Evolutionary conservation across 2,329 filamentous ascomycete species (phyloP).

Genomic region (Trichoderma arundinaceum): DNA sequence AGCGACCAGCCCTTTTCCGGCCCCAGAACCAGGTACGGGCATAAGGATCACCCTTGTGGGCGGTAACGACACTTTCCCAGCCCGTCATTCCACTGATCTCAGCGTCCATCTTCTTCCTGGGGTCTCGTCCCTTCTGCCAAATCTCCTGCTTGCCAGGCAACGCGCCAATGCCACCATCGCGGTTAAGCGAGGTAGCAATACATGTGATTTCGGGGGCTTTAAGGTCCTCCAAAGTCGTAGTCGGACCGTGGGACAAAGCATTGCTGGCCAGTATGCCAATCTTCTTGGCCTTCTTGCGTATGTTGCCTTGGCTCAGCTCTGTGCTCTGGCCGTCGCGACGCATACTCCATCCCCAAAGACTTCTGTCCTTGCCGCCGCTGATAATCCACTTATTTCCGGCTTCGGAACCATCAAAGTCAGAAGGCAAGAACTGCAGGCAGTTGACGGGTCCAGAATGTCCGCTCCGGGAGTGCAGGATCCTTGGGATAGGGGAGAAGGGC

Average conservation of each 20-base stretch:
- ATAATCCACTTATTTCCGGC: constrained; percentile 91
- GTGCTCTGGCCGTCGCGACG: constrained; percentile 92
- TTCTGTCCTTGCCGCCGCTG: constrained; percentile 86
- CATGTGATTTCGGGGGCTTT: constrained; percentile 92
- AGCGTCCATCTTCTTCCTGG: constrained; percentile 68
- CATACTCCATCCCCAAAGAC: constrained; percentile 95
- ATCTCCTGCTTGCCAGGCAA: constrained; percentile 77
- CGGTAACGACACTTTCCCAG: constrained; percentile 96
- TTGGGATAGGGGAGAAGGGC: constrained; percentile 84
- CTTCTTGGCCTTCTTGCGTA: constrained; percentile 90
- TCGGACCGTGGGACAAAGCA: constrained; percentile 63
- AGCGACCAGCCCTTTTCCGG: constrained; percentile 87
- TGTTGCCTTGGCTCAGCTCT: constrained; percentile 88
- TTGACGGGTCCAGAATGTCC: constrained; percentile 89
- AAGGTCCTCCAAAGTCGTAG: constrained; percentile 71
- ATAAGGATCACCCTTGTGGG: constrained; percentile 81
- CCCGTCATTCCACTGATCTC: constrained; percentile 80
- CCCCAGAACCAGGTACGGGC: constrained; percentile 99
- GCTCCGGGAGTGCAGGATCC: constrained; percentile 82
- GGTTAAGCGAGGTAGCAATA: constrained; percentile 88
- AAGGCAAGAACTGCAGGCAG: constrained; percentile 81
- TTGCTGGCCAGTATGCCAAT: constrained; percentile 69
- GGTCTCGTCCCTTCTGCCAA: constrained; percentile 78
- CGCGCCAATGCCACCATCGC: constrained; percentile 91
- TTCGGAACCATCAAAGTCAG: constrained; percentile 87